Evolutionary conservation across 768 basidiomycete genomes (phyloP).

Genomic region (Collybia sp.): DNA sequence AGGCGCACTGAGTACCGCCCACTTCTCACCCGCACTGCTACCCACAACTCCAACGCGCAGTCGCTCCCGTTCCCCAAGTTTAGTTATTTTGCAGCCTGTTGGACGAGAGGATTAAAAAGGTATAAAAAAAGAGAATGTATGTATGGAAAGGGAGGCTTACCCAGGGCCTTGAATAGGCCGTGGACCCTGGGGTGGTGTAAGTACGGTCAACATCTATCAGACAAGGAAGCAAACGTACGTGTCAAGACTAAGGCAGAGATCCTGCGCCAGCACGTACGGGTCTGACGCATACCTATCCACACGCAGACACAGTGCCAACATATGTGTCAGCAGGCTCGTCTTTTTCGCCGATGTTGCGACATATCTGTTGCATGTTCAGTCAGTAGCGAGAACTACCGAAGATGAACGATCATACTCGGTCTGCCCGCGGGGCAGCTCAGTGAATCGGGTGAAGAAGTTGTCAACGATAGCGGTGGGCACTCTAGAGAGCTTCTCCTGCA

Average conservation of each 20-base stretch:
- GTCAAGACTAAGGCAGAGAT: constrained; percentile 58
- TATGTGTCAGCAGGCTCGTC: constrained; percentile 68
- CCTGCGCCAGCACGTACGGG: constrained; percentile 60
- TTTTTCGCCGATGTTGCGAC: constrained; percentile 64
- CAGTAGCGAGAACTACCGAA: not conserved
- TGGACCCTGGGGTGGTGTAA: constrained; percentile 36
- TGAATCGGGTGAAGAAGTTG: constrained; percentile 72
- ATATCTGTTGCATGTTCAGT: constrained; percentile 27
- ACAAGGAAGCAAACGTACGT: constrained; percentile 54
- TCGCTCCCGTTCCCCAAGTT: constrained; percentile 56
- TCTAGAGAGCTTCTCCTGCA: constrained; percentile 51
- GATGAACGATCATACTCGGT: constrained; percentile 42
- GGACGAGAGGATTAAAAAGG: not conserved
- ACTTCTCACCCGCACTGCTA: constrained; percentile 55
- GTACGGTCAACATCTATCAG: not conserved
- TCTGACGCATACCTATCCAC: constrained; percentile 78
- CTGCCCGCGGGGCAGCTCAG: constrained; percentile 67
- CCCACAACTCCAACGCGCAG: constrained; percentile 65
- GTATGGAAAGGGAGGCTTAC: constrained; percentile 24
- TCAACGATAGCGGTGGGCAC: constrained; percentile 68
- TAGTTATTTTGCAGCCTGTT: constrained; percentile 68
- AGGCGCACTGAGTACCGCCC: constrained; percentile 72
- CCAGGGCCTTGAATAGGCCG: constrained; percentile 71
- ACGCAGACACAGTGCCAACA: constrained; percentile 78
- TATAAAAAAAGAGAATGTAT: constrained; percentile 2